phyloP scores from a whole-genome alignment of 805 yeast species.

The Debaryomyces tyrocola region DNA sequence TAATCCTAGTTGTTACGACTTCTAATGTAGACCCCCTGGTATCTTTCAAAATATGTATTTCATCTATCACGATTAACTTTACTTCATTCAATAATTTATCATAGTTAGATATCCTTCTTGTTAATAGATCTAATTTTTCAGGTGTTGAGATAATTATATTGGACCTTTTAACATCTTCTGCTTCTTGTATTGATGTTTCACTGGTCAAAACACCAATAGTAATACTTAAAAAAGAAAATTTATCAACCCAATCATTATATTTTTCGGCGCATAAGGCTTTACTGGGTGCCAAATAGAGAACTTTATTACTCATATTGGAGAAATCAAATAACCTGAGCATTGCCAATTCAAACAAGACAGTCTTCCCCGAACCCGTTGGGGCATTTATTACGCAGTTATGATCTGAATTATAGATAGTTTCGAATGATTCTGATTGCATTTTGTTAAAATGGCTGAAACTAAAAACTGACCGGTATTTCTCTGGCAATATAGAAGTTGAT shows the following conservation, averaged over 20 bases:
- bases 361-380: conserved; percentile 64
- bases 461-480: conserved; percentile 33
- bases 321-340: conserved; percentile 27
- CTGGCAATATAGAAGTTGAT: conserved; percentile 26
- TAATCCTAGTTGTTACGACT: conserved; percentile 16
- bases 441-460: conserved; percentile 39
- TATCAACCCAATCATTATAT: conserved; percentile 44
- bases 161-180: conserved; percentile 47
- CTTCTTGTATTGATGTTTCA: conserved; percentile 48
- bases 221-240: conserved; percentile 38
- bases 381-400: conserved; percentile 50
- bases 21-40: conserved; percentile 28
- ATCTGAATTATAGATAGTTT: conserved; percentile 29
- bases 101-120: conserved; percentile 51
- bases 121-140: conserved; percentile 54
- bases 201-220: conserved; percentile 54
- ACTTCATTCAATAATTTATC: conserved; percentile 14
- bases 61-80: conserved; percentile 24
- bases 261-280: conserved; percentile 57
- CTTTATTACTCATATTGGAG: conserved; percentile 25
- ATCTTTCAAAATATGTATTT: conserved; percentile 26
- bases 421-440: conserved; percentile 52
- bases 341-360: conserved; percentile 55
- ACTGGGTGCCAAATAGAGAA: conserved; percentile 59
- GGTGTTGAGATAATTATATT: conserved; percentile 47